Evolutionary conservation across 768 basidiomycete genomes (phyloP).

Genomic region (Omphalotus guepiniiformis): DNA sequence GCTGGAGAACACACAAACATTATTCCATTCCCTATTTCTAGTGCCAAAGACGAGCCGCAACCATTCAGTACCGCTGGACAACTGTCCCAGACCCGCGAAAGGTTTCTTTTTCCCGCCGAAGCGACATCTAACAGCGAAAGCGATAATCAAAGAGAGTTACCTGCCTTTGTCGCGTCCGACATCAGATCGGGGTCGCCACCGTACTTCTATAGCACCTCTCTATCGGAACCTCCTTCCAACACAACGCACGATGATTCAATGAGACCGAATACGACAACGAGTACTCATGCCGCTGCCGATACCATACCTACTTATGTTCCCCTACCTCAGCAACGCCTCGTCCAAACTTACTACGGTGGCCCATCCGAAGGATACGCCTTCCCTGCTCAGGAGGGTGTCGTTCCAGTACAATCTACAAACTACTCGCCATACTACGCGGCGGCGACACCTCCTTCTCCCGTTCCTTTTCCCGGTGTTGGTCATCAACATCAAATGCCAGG

Average conservation of each 20-base stretch:
- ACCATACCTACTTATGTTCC: no score
- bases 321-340: background rate
- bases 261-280: no score
- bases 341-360: background rate
- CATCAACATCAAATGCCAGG: background rate
- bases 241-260: no score
- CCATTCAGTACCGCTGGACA: slow-evolving; percentile 23
- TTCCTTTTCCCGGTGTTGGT: background rate
- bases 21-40: slow-evolving; percentile 16
- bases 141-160: no score
- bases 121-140: no score
- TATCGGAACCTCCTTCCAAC: no score
- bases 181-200: background rate
- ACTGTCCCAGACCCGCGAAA: slow-evolving; percentile 31
- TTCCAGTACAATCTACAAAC: background rate
- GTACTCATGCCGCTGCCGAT: no score
- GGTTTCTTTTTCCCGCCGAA: slow-evolving; percentile 22
- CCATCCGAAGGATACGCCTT: background rate
- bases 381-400: background rate
- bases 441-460: background rate
- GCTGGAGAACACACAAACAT: slow-evolving; percentile 6
- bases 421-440: background rate
- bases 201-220: no score
- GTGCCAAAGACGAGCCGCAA: slow-evolving; percentile 7
- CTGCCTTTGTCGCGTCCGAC: no score